Percentiles rank a stretch among this genome's conserved stretches.
phyloP scores from a whole-genome alignment of 2,329 filamentous ascomycete species.

The Hypoxylon sp. region DNA sequence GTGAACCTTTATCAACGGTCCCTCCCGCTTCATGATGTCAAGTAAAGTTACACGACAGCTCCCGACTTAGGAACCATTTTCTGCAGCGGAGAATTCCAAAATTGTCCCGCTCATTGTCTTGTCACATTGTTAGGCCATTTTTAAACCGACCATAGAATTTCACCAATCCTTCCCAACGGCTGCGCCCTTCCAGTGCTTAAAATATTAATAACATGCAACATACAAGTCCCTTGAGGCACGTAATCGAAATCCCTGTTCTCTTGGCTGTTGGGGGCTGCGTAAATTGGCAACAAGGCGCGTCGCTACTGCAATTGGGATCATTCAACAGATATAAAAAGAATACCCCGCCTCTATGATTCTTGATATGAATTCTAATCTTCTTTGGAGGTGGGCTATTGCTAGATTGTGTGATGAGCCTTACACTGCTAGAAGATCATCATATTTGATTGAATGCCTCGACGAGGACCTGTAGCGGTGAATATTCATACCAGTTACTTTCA shows the following conservation, averaged over 20 bases:
- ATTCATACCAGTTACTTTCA: too few species aligned
- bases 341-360: not conserved
- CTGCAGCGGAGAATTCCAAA: constrained; percentile 19
- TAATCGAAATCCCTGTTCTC: not conserved
- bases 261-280: not conserved
- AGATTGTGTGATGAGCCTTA: too few species aligned
- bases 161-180: constrained; percentile 1
- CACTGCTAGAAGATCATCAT: too few species aligned
- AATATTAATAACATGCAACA: not conserved
- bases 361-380: too few species aligned
- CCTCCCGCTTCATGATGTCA: constrained; percentile 25
- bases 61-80: constrained; percentile 4
- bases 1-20: constrained; percentile 12
- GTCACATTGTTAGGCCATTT: not conserved
- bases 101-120: constrained; percentile 1
- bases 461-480: too few species aligned
- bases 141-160: not conserved
- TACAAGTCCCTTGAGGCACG: not conserved
- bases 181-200: not conserved
- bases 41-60: constrained; percentile 18
- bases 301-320: not conserved
- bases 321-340: constrained; percentile 3
- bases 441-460: too few species aligned
- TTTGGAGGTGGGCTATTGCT: too few species aligned
- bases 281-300: constrained; percentile 1